Percentiles rank a stretch among this genome's conserved stretches.
Evolutionary conservation across 345 rosid genomes (phyloP).

Genomic region (Salix dunnii): DNA sequence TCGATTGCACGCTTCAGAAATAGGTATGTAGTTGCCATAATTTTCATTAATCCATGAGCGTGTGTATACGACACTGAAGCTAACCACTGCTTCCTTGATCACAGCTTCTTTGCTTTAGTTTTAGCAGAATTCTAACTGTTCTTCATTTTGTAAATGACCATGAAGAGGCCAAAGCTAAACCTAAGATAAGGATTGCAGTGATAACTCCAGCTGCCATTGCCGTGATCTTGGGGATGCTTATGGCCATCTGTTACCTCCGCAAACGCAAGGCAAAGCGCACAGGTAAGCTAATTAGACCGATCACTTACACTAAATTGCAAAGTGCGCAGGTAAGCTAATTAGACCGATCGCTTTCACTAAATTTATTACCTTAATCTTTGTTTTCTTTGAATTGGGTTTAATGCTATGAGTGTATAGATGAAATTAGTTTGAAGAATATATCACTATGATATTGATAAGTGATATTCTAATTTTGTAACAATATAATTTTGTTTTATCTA

Average conservation of each 20-base stretch:
- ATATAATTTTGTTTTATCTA: too few species aligned
- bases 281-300: neutral
- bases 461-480: too few species aligned
- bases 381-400: neutral
- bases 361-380: neutral
- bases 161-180: neutral
- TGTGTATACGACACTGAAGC: neutral
- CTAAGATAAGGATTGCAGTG: neutral
- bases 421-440: neutral
- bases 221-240: neutral
- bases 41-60: neutral
- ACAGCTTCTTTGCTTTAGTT: neutral
- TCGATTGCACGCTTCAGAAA: conserved; percentile 13
- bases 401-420: neutral
- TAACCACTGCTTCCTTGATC: neutral
- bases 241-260: neutral
- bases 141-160: neutral
- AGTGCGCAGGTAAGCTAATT: neutral
- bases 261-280: neutral
- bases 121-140: neutral
- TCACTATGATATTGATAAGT: too few species aligned
- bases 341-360: too few species aligned
- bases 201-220: neutral
- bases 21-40: conserved; percentile 2
- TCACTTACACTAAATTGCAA: neutral